Evolutionary conservation across 257 asterid genomes (phyloP).

Genomic region (Solanum lycopersicoides): DNA sequence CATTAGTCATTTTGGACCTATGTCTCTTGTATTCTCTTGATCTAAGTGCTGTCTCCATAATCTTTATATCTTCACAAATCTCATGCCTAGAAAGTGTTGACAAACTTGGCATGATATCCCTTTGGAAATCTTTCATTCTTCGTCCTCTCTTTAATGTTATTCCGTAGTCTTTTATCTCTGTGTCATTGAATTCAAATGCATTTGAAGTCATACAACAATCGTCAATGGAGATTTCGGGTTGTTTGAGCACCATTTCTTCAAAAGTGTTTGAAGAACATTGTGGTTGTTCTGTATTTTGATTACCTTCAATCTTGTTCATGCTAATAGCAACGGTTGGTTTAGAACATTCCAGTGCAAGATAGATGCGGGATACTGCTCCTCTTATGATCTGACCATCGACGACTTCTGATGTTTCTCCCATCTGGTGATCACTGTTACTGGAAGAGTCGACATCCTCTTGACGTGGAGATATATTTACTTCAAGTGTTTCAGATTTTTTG

Average conservation of each 20-base stretch:
- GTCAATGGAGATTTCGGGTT: conserved; percentile 27
- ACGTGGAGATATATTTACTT: background rate
- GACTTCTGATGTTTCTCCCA: conserved; percentile 7
- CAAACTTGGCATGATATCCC: conserved; percentile 46
- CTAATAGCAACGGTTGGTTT: background rate
- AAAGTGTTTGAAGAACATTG: conserved; percentile 34
- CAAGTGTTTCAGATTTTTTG: conserved; percentile 9
- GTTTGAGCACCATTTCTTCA: conserved; percentile 36
- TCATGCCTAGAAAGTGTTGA: conserved; percentile 46
- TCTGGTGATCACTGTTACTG: conserved; percentile 1
- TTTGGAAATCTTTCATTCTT: conserved; percentile 57
- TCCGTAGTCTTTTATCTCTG: conserved; percentile 10
- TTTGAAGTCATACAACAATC: conserved; percentile 33
- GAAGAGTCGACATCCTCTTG: conserved; percentile 5
- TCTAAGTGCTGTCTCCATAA: conserved; percentile 40
- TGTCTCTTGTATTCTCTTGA: conserved; percentile 44
- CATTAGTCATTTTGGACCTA: conserved; percentile 11
- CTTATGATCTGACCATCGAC: conserved; percentile 14
- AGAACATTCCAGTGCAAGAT: conserved; percentile 12
- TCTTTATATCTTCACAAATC: conserved; percentile 43
- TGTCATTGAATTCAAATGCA: conserved; percentile 10
- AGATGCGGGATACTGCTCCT: conserved; percentile 37
- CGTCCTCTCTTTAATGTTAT: conserved; percentile 45
- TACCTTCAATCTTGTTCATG: background rate
- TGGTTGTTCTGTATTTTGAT: conserved; percentile 14